Evolutionary conservation across 1,284 basidiomycete genomes (phyloP).

Genomic region (Lentinula novae-zelandiae): DNA sequence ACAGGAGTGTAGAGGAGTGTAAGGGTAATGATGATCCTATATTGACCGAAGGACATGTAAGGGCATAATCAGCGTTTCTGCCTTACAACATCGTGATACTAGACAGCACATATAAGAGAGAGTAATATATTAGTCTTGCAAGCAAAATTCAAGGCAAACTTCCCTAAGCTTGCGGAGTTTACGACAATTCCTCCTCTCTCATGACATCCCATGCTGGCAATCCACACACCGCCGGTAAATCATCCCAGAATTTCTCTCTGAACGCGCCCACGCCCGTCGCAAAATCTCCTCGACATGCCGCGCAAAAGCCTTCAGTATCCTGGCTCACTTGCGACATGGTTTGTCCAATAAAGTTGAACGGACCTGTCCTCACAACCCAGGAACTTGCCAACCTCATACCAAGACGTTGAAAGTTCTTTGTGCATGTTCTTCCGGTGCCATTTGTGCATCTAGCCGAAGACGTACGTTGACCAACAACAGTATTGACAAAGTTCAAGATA

Average conservation of each 20-base stretch:
- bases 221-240: slow-evolving; percentile 41
- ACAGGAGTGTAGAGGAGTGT: too few relatives aligned
- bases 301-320: slow-evolving; percentile 33
- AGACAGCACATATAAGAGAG: too few relatives aligned
- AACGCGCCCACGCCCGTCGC: slow-evolving; percentile 34
- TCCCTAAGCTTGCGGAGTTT: not conserved
- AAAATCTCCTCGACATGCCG: slow-evolving; percentile 41
- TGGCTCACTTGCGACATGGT: slow-evolving; percentile 38
- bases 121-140: too few relatives aligned
- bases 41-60: too few relatives aligned
- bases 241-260: slow-evolving; percentile 43
- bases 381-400: slow-evolving; percentile 42
- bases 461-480: slow-evolving; percentile 33
- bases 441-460: slow-evolving; percentile 22
- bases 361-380: slow-evolving; percentile 50
- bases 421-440: slow-evolving; percentile 29
- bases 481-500: slow-evolving; percentile 48
- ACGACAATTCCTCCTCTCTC: slow-evolving; percentile 21
- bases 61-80: too few relatives aligned
- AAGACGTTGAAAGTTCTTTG: slow-evolving; percentile 39
- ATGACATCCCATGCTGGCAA: slow-evolving; percentile 46
- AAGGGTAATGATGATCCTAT: too few relatives aligned
- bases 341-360: slow-evolving; percentile 51
- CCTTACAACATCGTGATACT: too few relatives aligned
- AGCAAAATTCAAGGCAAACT: too few relatives aligned